A percentile compares a stretch with the other conserved stretches of the same genome.
These are phyloP conservation scores for Astrothelium subdiscretum DNA, from an alignment of 495 filamentous ascomycete species.

Conservation along the genomic window DNA sequence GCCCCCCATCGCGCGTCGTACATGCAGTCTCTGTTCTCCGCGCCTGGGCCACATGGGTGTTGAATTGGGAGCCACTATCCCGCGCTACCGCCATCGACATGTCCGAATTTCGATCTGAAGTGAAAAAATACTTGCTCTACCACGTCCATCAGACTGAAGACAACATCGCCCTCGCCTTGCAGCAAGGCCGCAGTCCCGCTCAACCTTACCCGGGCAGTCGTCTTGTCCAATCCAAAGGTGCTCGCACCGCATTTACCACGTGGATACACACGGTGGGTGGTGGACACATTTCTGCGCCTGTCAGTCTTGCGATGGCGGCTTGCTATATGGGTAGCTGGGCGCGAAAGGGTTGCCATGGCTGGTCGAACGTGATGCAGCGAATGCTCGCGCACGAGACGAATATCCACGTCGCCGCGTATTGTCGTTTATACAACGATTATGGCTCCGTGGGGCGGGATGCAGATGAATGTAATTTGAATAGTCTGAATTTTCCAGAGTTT, in stretches of 20 bases:
- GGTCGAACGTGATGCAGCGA: background rate
- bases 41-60: background rate
- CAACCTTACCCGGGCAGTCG: background rate
- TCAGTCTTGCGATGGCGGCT: background rate
- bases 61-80: background rate
- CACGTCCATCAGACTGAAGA: background rate
- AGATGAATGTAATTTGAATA: constrained; percentile 27
- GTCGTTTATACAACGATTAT: constrained; percentile 30
- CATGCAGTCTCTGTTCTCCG: background rate
- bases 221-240: background rate
- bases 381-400: background rate
- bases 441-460: constrained; percentile 20
- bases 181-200: background rate
- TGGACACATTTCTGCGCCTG: background rate
- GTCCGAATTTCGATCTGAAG: background rate
- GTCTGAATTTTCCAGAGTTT: constrained; percentile 28
- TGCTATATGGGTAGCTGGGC: background rate
- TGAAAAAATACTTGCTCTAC: background rate
- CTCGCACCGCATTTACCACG: background rate
- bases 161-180: background rate
- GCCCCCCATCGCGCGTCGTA: background rate
- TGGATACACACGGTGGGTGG: background rate
- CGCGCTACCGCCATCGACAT: background rate
- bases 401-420: background rate
- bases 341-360: background rate